Percentiles rank a stretch among this genome's conserved stretches.
These are phyloP conservation scores for Trichoderma koningii DNA, from an alignment of 2,329 filamentous ascomycete species.

Conservation along the genomic window DNA sequence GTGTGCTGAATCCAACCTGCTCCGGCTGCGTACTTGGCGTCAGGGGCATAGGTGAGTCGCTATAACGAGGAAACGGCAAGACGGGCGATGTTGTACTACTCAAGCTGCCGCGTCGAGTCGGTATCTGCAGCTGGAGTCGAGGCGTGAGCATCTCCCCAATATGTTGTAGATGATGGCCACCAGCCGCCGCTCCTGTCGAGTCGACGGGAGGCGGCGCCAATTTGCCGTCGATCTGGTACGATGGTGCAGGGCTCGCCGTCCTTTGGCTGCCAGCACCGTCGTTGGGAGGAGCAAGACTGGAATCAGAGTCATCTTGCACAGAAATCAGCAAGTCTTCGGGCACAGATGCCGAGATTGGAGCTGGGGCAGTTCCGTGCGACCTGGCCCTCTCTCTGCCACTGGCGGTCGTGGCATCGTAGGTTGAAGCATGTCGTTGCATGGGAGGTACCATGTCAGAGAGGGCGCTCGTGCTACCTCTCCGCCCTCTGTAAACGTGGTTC, in stretches of 20 bases:
- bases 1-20: conserved; percentile 54
- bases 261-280: conserved; percentile 30
- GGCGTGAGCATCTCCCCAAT: conserved; percentile 26
- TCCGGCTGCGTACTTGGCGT: conserved; percentile 46
- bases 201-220: conserved; percentile 46
- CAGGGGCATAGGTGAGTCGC: conserved; percentile 57
- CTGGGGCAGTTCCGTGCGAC: conserved; percentile 28
- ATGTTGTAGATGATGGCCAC: conserved; percentile 1
- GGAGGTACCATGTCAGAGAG: conserved; percentile 31
- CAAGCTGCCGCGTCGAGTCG: conserved; percentile 46
- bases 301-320: conserved; percentile 3
- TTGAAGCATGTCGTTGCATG: conserved; percentile 16
- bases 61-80: conserved; percentile 69
- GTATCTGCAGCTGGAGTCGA: conserved; percentile 50
- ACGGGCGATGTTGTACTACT: conserved; percentile 52
- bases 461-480: conserved; percentile 37
- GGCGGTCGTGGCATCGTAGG: neutral
- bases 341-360: conserved; percentile 15
- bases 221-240: conserved; percentile 45
- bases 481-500: conserved; percentile 34
- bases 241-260: conserved; percentile 37
- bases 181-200: conserved; percentile 27
- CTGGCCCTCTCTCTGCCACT: conserved; percentile 31
- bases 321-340: conserved; percentile 4
- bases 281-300: conserved; percentile 3